These are phyloP conservation scores for Porpolomopsis calyptriformis DNA, from an alignment of 768 basidiomycete species.

Conservation along the genomic window DNA sequence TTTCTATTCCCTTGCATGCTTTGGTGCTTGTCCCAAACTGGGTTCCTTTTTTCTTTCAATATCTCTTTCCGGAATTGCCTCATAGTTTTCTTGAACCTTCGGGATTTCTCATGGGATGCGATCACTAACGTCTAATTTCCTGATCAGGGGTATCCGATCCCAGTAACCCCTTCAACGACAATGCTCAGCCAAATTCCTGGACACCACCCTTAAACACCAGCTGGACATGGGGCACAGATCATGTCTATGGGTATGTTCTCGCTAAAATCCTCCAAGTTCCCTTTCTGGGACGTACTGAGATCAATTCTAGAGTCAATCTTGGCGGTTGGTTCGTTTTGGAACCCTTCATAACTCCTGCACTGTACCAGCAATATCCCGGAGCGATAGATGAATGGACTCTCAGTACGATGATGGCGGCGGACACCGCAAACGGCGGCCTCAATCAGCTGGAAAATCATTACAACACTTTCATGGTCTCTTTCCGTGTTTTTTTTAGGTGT, in stretches of 20 bases:
- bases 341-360: slow-evolving; percentile 45
- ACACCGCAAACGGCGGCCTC: slow-evolving; percentile 45
- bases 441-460: slow-evolving; percentile 70
- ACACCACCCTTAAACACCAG: slow-evolving; percentile 74
- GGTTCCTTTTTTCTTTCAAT: neutral
- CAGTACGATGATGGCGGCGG: slow-evolving; percentile 50
- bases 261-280: too few species aligned
- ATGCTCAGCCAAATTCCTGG: slow-evolving; percentile 75
- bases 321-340: slow-evolving; percentile 47
- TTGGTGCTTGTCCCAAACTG: neutral
- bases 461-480: slow-evolving; percentile 68
- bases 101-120: neutral
- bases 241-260: slow-evolving; percentile 51
- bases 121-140: neutral
- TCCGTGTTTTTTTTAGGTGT: neutral
- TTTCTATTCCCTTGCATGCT: neutral
- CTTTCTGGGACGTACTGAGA: too few species aligned
- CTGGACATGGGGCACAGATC: slow-evolving; percentile 68
- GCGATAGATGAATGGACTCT: slow-evolving; percentile 70
- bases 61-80: too few species aligned
- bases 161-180: slow-evolving; percentile 74
- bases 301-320: slow-evolving; percentile 65
- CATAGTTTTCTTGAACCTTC: too few species aligned
- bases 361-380: slow-evolving; percentile 56
- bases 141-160: slow-evolving; percentile 57